Evolutionary conservation across 1,284 basidiomycete species (phyloP).

Genomic region (Cryptococcus sp.): DNA sequence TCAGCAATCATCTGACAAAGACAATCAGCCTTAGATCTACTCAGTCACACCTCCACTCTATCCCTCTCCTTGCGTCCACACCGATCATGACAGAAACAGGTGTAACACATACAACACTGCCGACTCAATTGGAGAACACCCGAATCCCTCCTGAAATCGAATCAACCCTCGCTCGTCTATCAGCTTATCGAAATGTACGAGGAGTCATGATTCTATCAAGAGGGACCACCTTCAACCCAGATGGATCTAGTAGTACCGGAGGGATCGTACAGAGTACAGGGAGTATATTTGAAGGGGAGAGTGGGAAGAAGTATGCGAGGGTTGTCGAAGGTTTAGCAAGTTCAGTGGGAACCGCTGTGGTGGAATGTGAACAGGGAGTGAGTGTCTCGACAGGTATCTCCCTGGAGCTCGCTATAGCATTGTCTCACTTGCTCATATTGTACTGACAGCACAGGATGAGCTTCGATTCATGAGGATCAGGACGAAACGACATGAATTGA

Average conservation of each 20-base stretch:
- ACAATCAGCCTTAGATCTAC: no score
- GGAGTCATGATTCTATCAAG: constrained; percentile 77
- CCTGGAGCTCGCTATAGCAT: background rate
- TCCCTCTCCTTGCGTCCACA: no score
- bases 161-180: constrained; percentile 67
- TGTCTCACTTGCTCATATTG: background rate
- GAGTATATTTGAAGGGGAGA: constrained; percentile 79
- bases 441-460: constrained; percentile 65
- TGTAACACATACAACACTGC: no score
- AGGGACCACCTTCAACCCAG: constrained; percentile 50
- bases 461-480: constrained; percentile 83
- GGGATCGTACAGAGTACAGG: constrained; percentile 76
- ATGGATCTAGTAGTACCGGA: constrained; percentile 26
- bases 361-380: constrained; percentile 48
- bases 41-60: no score
- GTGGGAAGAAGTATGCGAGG: constrained; percentile 71
- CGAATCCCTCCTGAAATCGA: constrained; percentile 63
- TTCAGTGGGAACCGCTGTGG: constrained; percentile 64
- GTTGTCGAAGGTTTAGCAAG: constrained; percentile 74
- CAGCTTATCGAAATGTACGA: constrained; percentile 75
- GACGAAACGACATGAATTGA: constrained; percentile 83
- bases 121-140: background rate
- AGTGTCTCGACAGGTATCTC: constrained; percentile 5
- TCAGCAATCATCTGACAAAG: no score
- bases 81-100: no score